Conservation (phyloP, 2,329 filamentous ascomycete species). For the Daldinia sp. region DNA sequence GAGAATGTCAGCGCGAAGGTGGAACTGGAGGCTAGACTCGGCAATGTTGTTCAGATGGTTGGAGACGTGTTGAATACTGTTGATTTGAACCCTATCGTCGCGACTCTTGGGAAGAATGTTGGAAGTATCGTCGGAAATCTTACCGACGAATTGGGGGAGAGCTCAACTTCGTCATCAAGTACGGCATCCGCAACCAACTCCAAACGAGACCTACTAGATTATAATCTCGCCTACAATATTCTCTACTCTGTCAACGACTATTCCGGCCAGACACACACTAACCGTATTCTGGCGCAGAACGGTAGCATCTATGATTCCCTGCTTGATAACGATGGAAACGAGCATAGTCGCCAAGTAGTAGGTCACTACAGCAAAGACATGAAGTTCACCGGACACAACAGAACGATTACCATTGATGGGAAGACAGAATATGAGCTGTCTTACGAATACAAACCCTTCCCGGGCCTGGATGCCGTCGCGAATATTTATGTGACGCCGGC, state of each 20-base stretch:
- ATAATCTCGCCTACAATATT: slow-evolving; percentile 67
- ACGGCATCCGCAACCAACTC: slow-evolving; percentile 40
- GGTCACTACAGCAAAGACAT: slow-evolving; percentile 65
- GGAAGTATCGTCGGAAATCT: slow-evolving; percentile 61
- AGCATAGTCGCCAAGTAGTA: slow-evolving; percentile 58
- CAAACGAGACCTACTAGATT: slow-evolving; percentile 51
- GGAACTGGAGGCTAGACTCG: slow-evolving; percentile 68
- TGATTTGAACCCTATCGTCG: slow-evolving; percentile 71
- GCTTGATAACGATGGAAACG: slow-evolving; percentile 65
- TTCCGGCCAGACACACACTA: slow-evolving; percentile 66
- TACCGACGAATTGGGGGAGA: slow-evolving; percentile 47
- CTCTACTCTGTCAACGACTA: slow-evolving; percentile 73
- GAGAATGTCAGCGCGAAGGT: slow-evolving; percentile 70
- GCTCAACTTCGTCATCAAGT: slow-evolving; percentile 47
- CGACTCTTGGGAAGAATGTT: slow-evolving; percentile 64
- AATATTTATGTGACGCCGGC: slow-evolving; percentile 62
- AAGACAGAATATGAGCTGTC: slow-evolving; percentile 62
- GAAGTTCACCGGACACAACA: slow-evolving; percentile 67
- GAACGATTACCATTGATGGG: slow-evolving; percentile 59
- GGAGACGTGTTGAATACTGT: slow-evolving; percentile 68
- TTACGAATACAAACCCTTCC: slow-evolving; percentile 66
- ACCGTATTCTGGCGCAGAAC: slow-evolving; percentile 67
- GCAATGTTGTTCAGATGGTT: slow-evolving; percentile 65
- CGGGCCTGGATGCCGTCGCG: slow-evolving; percentile 59
- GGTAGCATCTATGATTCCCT: slow-evolving; percentile 66